A percentile compares a stretch with the other conserved stretches of the same genome.
Conservation (phyloP, 2,329 filamentous ascomycete genomes). For the Ophiostoma sp. region DNA sequence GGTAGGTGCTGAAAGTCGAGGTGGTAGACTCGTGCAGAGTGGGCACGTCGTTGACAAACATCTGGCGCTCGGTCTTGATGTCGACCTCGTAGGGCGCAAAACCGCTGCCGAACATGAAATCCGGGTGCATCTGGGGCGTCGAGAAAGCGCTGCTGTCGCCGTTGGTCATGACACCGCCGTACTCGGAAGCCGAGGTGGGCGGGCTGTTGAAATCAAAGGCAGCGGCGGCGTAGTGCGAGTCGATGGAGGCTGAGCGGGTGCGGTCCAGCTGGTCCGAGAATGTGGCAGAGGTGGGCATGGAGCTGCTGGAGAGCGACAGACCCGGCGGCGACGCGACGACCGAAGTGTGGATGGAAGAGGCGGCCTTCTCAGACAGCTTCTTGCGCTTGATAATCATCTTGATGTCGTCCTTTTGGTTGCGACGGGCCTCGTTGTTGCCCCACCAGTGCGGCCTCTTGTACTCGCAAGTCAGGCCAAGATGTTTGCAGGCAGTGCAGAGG, state of each 20-base stretch:
- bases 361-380: slow-evolving; percentile 81
- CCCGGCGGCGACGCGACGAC: slow-evolving; percentile 68
- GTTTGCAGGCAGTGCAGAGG: slow-evolving; percentile 65
- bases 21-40: slow-evolving; percentile 82
- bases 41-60: slow-evolving; percentile 88
- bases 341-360: slow-evolving; percentile 31
- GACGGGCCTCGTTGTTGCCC: slow-evolving; percentile 86
- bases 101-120: slow-evolving; percentile 55
- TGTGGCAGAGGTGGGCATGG: slow-evolving; percentile 75
- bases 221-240: slow-evolving; percentile 66
- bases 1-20: slow-evolving; percentile 90
- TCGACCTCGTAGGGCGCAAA: slow-evolving; percentile 88
- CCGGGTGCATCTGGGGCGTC: slow-evolving; percentile 59
- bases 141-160: slow-evolving; percentile 53
- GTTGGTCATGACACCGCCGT: slow-evolving; percentile 19
- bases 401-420: slow-evolving; percentile 88
- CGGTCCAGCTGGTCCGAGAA: slow-evolving; percentile 73
- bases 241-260: slow-evolving; percentile 74
- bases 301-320: slow-evolving; percentile 63
- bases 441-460: slow-evolving; percentile 98
- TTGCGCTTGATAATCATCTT: slow-evolving; percentile 98
- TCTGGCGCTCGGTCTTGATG: slow-evolving; percentile 91
- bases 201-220: slow-evolving; percentile 73
- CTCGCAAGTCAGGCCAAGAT: slow-evolving; percentile 83
- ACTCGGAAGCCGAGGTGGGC: slow-evolving; percentile 52